Conservation (phyloP, 148 eudicot species). For the Camellia sinensis region DNA sequence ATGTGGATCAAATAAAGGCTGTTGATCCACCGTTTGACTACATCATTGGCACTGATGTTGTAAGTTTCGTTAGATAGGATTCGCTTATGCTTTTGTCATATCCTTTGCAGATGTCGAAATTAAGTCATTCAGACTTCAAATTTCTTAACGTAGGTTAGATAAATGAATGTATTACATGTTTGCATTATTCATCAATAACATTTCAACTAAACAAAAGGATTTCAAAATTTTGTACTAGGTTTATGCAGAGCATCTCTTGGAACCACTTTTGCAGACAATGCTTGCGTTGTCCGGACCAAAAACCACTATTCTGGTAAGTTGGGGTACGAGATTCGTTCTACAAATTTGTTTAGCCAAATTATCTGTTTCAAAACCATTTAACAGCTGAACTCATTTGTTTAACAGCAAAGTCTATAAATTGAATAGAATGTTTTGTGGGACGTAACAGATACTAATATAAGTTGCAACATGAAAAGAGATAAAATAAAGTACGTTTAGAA, state of each 20-base stretch:
- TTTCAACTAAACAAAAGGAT: neutral
- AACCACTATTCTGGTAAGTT: slow-evolving; percentile 70
- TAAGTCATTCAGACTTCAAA: neutral
- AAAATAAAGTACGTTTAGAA: too few relatives aligned
- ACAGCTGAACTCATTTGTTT: neutral
- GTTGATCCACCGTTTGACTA: slow-evolving; percentile 81
- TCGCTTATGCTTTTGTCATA: neutral
- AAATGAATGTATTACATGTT: neutral
- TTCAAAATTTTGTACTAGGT: slow-evolving; percentile 46
- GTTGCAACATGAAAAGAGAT: too few relatives aligned
- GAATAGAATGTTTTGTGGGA: too few relatives aligned
- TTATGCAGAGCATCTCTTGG: slow-evolving; percentile 89
- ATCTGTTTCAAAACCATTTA: neutral
- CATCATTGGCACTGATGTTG: slow-evolving; percentile 94
- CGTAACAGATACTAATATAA: too few relatives aligned
- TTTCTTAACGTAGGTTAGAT: neutral
- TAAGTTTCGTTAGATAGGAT: slow-evolving; percentile 31
- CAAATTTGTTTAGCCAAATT: too few relatives aligned
- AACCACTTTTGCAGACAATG: slow-evolving; percentile 76
- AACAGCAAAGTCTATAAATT: too few relatives aligned
- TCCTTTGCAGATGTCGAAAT: neutral
- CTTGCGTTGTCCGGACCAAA: slow-evolving; percentile 81
- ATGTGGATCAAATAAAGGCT: slow-evolving; percentile 74
- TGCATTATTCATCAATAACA: neutral
- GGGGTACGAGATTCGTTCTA: too few relatives aligned